These are phyloP conservation scores for Linnemannia exigua DNA, from an alignment of 192 early-diverging fungal species.

Conservation along the genomic window DNA sequence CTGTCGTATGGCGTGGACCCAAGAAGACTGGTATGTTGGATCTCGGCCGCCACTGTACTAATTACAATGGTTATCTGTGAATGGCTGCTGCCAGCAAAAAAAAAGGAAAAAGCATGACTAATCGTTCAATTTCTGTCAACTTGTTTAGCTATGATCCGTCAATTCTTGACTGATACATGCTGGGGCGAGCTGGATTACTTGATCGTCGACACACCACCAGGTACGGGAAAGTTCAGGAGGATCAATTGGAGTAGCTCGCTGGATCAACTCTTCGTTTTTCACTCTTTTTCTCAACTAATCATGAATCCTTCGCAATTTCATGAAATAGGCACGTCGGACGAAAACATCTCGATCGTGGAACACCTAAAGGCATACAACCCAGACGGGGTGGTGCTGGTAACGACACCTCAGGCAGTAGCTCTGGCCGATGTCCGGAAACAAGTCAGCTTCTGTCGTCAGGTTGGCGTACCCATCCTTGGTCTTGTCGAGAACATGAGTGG, in stretches of 20 bases:
- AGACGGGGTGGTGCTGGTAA: conserved; percentile 94
- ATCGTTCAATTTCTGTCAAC: not conserved
- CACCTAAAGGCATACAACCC: conserved; percentile 87
- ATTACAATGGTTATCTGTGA: not conserved
- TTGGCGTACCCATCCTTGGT: conserved; percentile 87
- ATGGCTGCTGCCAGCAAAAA: too few species aligned
- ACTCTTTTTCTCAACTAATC: not conserved
- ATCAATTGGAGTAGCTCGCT: too few species aligned
- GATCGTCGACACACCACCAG: conserved; percentile 96
- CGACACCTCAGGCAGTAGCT: conserved; percentile 91
- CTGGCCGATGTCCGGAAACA: conserved; percentile 95
- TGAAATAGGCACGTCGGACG: conserved; percentile 89
- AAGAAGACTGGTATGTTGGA: conserved; percentile 90
- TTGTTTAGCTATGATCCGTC: conserved; percentile 92
- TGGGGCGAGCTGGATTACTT: conserved; percentile 98
- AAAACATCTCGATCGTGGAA: conserved; percentile 94
- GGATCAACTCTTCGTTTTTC: not conserved
- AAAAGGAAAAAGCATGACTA: not conserved
- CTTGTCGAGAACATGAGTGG: conserved; percentile 98
- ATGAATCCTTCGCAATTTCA: not conserved
- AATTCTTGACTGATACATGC: conserved; percentile 95
- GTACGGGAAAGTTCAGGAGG: not conserved
- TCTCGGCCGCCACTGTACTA: not conserved
- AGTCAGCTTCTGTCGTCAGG: conserved; percentile 92
- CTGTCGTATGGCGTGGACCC: conserved; percentile 98